A percentile compares a stretch with the other conserved stretches of the same genome.
Evolutionary conservation across 1,139 yeast species (phyloP).

Genomic region (Kodamaea derodonti): DNA sequence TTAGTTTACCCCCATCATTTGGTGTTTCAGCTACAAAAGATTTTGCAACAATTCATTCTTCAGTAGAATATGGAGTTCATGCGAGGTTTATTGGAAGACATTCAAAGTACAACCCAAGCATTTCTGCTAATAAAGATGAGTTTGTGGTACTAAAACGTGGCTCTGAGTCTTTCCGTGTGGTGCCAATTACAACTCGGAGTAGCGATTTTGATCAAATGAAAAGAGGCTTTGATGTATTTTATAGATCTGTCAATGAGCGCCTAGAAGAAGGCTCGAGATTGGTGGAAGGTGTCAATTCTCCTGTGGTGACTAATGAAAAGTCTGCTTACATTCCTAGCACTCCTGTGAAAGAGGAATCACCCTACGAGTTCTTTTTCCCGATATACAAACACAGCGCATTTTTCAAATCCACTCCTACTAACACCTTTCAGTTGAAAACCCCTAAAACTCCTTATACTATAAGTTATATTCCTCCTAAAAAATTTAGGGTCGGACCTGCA

Average conservation of each 20-base stretch:
- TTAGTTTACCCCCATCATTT: slow-evolving; percentile 19
- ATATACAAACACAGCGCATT: slow-evolving; percentile 14
- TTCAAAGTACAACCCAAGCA: slow-evolving; percentile 15
- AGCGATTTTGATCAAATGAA: not conserved
- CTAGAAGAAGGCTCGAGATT: not conserved
- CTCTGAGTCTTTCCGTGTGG: slow-evolving; percentile 26
- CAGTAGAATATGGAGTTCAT: slow-evolving; percentile 17
- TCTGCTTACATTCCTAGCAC: not conserved
- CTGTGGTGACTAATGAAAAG: not conserved
- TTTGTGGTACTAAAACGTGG: slow-evolving; percentile 37
- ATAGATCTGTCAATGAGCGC: not conserved
- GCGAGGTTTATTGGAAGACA: slow-evolving; percentile 22
- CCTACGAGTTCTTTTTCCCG: slow-evolving; percentile 8
- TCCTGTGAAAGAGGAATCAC: not conserved
- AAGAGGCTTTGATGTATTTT: not conserved
- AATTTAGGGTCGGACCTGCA: slow-evolving; percentile 14
- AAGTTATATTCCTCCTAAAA: slow-evolving; percentile 31
- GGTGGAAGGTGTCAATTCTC: not conserved
- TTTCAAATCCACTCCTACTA: slow-evolving; percentile 10
- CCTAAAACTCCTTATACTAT: slow-evolving; percentile 27
- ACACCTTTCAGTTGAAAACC: slow-evolving; percentile 20
- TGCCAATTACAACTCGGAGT: slow-evolving; percentile 12
- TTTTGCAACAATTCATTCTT: slow-evolving; percentile 13
- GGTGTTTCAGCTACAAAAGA: slow-evolving; percentile 15
- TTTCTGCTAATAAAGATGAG: slow-evolving; percentile 22